Base-by-base conservation (phyloP, 306 rosid species). In the Nissolia schottii region DNA sequence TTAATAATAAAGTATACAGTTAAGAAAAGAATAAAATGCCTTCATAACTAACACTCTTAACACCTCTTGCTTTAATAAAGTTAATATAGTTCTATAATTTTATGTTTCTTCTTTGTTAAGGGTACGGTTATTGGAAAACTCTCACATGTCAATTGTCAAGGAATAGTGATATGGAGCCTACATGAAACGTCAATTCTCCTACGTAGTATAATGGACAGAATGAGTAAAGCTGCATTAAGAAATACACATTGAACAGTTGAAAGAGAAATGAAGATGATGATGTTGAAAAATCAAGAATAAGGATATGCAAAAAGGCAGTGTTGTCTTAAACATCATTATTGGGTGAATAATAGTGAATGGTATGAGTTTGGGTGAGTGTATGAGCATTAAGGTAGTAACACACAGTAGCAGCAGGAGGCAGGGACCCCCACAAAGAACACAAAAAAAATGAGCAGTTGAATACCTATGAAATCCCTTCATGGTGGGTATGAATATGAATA, bases 391-490 rank as follows among this genome's bases (percentile, higher is more conserved):
- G n/a, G n/a, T n/a, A n/a, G n/a, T n/a, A n/a, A n/a, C n/a, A n/a
- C n/a, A n/a, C n/a, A n/a, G 13, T 37, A 37, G 2, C 38, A 72
- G 61, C n/a, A 0, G 29, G 18, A 28, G 60, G 69, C 71, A 23
- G 60, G 69, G 75, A 23, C 50, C 56, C 77, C 64, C n/a, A n/a
- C n/a, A n/a, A 18, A 20, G 27, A 49, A 67, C 29, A 49, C 28
- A 67, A 46, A 54, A 59, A 67, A 46, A 54, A 59, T 37, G 68
- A 62, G 61, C 28, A 74, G 81, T 60, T 25, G 63, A 61, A 31
- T 74, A 56, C 78, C 64, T 63, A 35, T 61, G 66, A 80, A 77
- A 62, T 34, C 77, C 58, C 25, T 64, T 74, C 71, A 69, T 57
- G 74, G 60, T 31, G 34, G 73, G 71, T 46, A 29, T 34, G 23